Evolutionary conservation across 768 basidiomycete genomes (phyloP), one percentile per base, ranked within the genome.

Genomic region (Lactifluus echinatus): DNA sequence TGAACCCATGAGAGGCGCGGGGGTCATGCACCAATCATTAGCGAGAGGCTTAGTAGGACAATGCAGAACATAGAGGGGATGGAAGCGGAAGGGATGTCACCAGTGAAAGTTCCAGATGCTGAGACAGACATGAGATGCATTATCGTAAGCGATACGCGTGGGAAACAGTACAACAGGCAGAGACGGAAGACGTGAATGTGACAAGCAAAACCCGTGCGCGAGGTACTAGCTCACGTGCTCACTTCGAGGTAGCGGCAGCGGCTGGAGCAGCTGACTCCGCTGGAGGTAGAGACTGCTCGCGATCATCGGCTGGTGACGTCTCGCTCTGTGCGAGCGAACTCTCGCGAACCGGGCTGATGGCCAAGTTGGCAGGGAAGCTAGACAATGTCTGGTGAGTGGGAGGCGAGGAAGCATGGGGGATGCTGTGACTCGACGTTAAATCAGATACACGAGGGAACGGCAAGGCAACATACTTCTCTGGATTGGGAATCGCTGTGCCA

Each of bases 401-500:
- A 50, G 80, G 79, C 11, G 84, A 84, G 23, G 89, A 87, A 46
- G 91, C 91, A 73, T 95, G 92, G 11, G 92, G 92, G 66, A 95
- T 93, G 68, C 92, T 94, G 67, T n/a, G 52, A 44, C 34, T 28
- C 53, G 29, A 48, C 7, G 36, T 52, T 48, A 59, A 31, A 55
- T 54, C 45, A 49, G 52, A 42, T 54, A 40, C 48, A 53, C 58
- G 52, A 59, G 57, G 61, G 47, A 40, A 39, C 39, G 26, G 29
- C 23, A 44, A 29, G 48, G 58, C 43, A 44, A 75, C 89, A 61
- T 68, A 95, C 93, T 90, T 91, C 73, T 97, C 91, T 28, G 96
- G 94, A 71, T 89, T 93, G n/a, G 96, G 95, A 63, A 97, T 97
- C 34, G 93, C 90, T 8, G 94, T 98, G 28, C 96, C 96, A 54